Percentiles rank a stretch among this genome's conserved stretches.
These are phyloP conservation scores for Pseudonectria buxi DNA, from an alignment of 2,329 filamentous ascomycete species.

Conservation along the genomic window DNA sequence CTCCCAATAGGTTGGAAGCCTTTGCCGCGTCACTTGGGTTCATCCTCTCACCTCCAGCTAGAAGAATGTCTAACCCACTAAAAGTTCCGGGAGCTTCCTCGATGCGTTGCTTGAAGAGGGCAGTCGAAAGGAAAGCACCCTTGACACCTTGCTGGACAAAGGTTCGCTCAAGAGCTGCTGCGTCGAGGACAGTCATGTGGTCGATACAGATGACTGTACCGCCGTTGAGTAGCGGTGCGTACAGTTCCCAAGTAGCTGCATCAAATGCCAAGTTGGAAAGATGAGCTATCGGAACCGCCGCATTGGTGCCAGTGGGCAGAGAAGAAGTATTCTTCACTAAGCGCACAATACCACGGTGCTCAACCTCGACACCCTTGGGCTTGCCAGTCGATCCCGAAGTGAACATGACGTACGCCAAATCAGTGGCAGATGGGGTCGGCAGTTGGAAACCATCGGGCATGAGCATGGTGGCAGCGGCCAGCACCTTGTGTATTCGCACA, in stretches of 20 bases:
- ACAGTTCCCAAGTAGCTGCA: conserved; percentile 13
- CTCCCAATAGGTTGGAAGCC: not conserved
- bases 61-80: conserved; percentile 3
- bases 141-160: conserved; percentile 6
- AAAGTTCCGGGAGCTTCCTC: conserved; percentile 2
- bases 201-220: conserved; percentile 15
- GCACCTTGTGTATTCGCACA: not conserved
- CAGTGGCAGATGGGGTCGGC: not conserved
- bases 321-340: conserved; percentile 6
- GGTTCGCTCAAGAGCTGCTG: conserved; percentile 2
- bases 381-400: conserved; percentile 45
- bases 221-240: conserved; percentile 12
- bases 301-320: not conserved
- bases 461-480: not conserved
- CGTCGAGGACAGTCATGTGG: conserved; percentile 6
- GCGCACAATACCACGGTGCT: conserved; percentile 13
- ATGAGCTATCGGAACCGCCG: conserved; percentile 4
- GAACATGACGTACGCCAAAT: conserved; percentile 35
- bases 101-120: conserved; percentile 11
- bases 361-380: conserved; percentile 41
- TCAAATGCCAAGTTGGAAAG: conserved; percentile 16
- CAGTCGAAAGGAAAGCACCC: conserved; percentile 5
- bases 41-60: conserved; percentile 10
- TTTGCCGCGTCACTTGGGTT: conserved; percentile 6
- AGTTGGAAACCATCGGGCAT: not conserved